Conservation (phyloP, 805 yeast genomes). For the Jamesozyma spencerorum region DNA sequence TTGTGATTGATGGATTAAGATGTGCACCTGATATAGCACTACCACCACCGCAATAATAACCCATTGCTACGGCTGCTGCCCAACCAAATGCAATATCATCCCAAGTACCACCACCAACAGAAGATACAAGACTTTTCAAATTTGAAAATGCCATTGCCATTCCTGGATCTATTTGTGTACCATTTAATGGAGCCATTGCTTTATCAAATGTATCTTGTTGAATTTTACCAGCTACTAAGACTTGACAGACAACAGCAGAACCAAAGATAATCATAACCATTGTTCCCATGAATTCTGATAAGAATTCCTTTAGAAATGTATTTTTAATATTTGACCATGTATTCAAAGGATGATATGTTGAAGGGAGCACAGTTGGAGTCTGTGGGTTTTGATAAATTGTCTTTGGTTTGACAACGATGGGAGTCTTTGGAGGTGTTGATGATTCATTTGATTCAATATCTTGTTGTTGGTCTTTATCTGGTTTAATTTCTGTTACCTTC, state of each 20-base stretch:
- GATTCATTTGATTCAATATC: conserved; percentile 1
- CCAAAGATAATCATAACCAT: conserved; percentile 39
- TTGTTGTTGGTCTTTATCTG: no score
- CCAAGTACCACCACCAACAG: conserved; percentile 31
- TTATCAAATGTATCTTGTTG: conserved; percentile 12
- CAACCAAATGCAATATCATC: conserved; percentile 39
- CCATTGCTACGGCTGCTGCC: conserved; percentile 47
- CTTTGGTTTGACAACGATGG: conserved; percentile 30
- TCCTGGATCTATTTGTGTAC: not conserved
- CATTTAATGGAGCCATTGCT: conserved; percentile 3
- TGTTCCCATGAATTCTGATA: conserved; percentile 47
- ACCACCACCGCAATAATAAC: conserved; percentile 44
- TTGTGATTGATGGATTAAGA: conserved; percentile 44
- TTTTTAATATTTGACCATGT: conserved; percentile 31
- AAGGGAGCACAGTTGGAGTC: conserved; percentile 31
- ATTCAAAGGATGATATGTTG: conserved; percentile 30
- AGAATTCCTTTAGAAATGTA: conserved; percentile 34
- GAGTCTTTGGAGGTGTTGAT: conserved; percentile 11
- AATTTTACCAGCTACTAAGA: conserved; percentile 26
- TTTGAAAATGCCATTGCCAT: conserved; percentile 5
- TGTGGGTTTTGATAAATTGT: conserved; percentile 31
- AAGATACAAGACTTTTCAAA: conserved; percentile 8
- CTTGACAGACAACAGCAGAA: conserved; percentile 42
- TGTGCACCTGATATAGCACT: conserved; percentile 46
- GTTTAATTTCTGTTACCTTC: conserved; percentile 3